phyloP scores from a whole-genome alignment of 1,284 basidiomycete species.

The Termitomyces sp. region DNA sequence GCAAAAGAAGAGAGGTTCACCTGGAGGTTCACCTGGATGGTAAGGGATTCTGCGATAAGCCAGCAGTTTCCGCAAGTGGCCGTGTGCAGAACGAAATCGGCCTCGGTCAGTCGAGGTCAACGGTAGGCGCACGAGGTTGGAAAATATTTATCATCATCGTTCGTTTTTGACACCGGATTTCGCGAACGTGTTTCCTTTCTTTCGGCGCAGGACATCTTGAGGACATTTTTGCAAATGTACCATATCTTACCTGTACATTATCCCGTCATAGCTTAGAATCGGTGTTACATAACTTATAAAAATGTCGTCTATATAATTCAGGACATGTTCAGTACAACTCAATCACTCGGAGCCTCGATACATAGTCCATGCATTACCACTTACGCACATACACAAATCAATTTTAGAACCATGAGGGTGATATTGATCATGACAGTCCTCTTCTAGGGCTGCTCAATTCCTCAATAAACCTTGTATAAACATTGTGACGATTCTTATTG shows the following conservation, averaged over 20 bases:
- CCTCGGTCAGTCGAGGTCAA: slow-evolving; percentile 1
- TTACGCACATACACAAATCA: too few species aligned
- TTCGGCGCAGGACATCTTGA: background rate
- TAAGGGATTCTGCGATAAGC: slow-evolving; percentile 4
- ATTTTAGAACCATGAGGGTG: too few species aligned
- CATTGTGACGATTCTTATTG: too few species aligned
- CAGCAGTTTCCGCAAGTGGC: background rate
- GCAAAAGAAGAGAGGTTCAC: slow-evolving; percentile 5
- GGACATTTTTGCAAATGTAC: slow-evolving; percentile 8
- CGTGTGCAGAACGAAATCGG: slow-evolving; percentile 1
- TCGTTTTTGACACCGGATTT: background rate
- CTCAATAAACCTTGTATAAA: too few species aligned
- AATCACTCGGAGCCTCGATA: too few species aligned
- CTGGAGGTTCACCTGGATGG: background rate
- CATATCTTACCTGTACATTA: slow-evolving; percentile 6
- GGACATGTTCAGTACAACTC: too few species aligned
- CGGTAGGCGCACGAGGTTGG: background rate
- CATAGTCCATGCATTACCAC: too few species aligned
- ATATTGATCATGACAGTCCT: too few species aligned
- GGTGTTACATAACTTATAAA: too few species aligned
- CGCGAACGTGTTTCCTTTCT: slow-evolving; percentile 3
- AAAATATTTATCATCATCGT: slow-evolving; percentile 2
- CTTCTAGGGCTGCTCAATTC: too few species aligned
- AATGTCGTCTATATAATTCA: too few species aligned
- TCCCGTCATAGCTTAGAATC: background rate